A percentile compares a stretch with the other conserved stretches of the same genome.
Conservation (phyloP, 1,139 yeast genomes). For the Taphrina confusa region DNA sequence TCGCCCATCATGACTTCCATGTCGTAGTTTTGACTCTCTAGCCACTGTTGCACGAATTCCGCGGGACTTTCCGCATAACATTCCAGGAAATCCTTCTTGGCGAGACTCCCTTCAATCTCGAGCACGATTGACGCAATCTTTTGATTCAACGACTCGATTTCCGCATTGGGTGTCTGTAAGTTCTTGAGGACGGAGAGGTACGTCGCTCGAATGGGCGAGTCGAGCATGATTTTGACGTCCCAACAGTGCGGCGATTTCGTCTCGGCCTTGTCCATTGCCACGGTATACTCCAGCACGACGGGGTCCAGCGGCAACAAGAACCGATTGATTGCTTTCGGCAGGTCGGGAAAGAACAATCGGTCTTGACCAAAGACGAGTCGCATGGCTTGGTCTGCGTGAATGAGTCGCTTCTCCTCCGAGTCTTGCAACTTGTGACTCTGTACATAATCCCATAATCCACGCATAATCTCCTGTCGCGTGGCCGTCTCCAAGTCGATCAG, state of each 20-base stretch:
- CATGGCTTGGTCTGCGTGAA: constrained; percentile 70
- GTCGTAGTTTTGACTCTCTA: constrained; percentile 72
- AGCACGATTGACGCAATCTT: constrained; percentile 65
- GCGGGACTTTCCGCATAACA: constrained; percentile 76
- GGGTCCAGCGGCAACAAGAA: constrained; percentile 75
- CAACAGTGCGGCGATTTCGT: constrained; percentile 41
- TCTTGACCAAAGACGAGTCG: constrained; percentile 58
- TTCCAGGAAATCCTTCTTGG: constrained; percentile 70
- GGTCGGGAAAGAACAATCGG: constrained; percentile 63
- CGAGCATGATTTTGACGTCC: constrained; percentile 68
- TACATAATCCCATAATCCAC: constrained; percentile 84
- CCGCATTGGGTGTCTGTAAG: constrained; percentile 51
- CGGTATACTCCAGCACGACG: constrained; percentile 68
- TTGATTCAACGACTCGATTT: constrained; percentile 60
- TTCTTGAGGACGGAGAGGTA: constrained; percentile 38
- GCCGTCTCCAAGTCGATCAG: constrained; percentile 65
- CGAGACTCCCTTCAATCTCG: constrained; percentile 63
- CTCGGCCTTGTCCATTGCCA: constrained; percentile 60
- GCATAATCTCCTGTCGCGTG: constrained; percentile 83
- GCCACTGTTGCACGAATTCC: constrained; percentile 69
- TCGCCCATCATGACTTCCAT: constrained; percentile 78
- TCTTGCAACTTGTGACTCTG: constrained; percentile 69
- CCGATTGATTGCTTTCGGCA: constrained; percentile 68
- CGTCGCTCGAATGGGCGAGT: constrained; percentile 58
- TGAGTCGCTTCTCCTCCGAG: constrained; percentile 56